phyloP scores from a whole-genome alignment of 2,329 filamentous ascomycete species.

The Penicillium sp. region DNA sequence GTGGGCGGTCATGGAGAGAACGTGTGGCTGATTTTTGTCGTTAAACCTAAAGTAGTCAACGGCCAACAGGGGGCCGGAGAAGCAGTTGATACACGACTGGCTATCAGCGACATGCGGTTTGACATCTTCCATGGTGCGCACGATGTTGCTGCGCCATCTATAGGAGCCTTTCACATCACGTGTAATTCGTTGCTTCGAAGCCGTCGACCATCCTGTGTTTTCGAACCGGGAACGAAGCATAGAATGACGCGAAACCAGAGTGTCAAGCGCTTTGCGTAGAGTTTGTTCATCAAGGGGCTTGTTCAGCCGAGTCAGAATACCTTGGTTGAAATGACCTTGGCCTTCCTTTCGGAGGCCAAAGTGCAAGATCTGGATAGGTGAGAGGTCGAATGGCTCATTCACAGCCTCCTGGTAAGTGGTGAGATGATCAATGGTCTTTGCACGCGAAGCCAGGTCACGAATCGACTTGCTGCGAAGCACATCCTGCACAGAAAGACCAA shows the following conservation, averaged over 20 bases:
- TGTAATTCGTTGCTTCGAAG: slow-evolving; percentile 36
- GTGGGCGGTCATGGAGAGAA: slow-evolving; percentile 43
- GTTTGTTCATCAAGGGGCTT: slow-evolving; percentile 26
- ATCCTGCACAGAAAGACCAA: slow-evolving; percentile 54
- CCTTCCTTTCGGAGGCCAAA: slow-evolving; percentile 39
- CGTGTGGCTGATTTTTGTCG: slow-evolving; percentile 31
- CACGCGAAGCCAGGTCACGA: slow-evolving; percentile 37
- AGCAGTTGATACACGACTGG: slow-evolving; percentile 39
- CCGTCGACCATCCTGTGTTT: slow-evolving; percentile 18
- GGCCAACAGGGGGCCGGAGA: slow-evolving; percentile 46
- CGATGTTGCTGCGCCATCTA: slow-evolving; percentile 27
- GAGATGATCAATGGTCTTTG: slow-evolving; percentile 34
- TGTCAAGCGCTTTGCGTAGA: slow-evolving; percentile 35
- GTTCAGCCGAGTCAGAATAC: slow-evolving; percentile 39
- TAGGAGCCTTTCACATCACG: slow-evolving; percentile 35
- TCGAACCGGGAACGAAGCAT: slow-evolving; percentile 43
- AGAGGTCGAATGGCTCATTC: slow-evolving; percentile 38
- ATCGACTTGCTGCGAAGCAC: slow-evolving; percentile 55
- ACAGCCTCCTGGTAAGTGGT: slow-evolving; percentile 39
- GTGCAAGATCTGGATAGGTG: slow-evolving; percentile 45
- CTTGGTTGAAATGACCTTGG: slow-evolving; percentile 45
- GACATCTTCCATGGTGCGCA: slow-evolving; percentile 23
- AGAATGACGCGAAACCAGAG: slow-evolving; percentile 39
- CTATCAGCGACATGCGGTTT: slow-evolving; percentile 33
- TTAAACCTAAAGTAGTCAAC: slow-evolving; percentile 47